Percentiles rank a stretch among this genome's conserved stretches.
phyloP scores from a whole-genome alignment of 306 rosid genomes.

The Glycine soja region DNA sequence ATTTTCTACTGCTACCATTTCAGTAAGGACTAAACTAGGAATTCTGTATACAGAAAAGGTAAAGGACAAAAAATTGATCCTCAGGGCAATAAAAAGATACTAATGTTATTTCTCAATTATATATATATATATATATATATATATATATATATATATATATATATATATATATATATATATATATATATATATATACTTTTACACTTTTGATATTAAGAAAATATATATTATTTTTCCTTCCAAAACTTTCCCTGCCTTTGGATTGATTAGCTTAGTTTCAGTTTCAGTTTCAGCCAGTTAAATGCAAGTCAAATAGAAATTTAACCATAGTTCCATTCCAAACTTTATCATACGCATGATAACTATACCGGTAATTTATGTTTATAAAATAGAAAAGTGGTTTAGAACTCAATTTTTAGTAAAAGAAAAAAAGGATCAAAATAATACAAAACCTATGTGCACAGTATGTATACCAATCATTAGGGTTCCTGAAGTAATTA shows the following conservation, averaged over 20 bases:
- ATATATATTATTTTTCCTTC: not conserved
- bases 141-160: not conserved
- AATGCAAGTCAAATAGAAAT: too few species aligned
- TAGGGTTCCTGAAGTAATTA: constrained; percentile 13
- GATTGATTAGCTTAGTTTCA: not conserved
- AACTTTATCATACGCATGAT: not conserved
- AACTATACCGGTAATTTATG: not conserved
- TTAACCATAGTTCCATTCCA: not conserved
- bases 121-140: not conserved
- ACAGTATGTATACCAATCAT: not conserved
- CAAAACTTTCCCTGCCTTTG: not conserved
- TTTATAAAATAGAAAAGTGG: not conserved
- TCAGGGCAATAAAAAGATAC: not conserved
- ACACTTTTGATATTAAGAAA: not conserved
- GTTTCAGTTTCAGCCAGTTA: not conserved
- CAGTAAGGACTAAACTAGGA: constrained; percentile 10
- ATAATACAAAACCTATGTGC: not conserved
- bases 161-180: not conserved
- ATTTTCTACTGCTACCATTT: not conserved
- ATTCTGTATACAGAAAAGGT: not conserved
- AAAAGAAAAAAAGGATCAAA: not conserved
- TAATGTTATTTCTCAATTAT: not conserved
- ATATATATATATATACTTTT: not conserved
- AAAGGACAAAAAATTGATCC: not conserved
- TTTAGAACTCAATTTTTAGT: not conserved